Evolutionary conservation across 2,329 filamentous ascomycete species (phyloP).

Genomic region (Cercospora sp.): DNA sequence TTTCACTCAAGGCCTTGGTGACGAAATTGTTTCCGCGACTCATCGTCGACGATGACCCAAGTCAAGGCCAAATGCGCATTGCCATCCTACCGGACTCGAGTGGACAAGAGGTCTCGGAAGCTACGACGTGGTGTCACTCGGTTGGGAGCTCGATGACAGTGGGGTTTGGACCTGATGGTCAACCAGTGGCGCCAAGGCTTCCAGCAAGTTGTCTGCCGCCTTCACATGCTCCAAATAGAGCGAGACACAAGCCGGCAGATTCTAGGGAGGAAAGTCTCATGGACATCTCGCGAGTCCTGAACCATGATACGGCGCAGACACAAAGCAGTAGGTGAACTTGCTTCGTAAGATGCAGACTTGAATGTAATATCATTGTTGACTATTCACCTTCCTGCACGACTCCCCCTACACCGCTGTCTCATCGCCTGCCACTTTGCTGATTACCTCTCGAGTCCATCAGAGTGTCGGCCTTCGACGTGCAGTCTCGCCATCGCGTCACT

Average conservation of each 20-base stretch:
- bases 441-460: neutral
- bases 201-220: neutral
- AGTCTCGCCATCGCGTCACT: neutral
- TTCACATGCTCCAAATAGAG: neutral
- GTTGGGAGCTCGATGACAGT: neutral
- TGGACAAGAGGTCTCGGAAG: neutral
- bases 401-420: neutral
- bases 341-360: neutral
- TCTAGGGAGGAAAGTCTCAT: neutral
- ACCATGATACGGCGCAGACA: neutral
- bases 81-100: neutral
- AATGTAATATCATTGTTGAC: neutral
- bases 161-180: neutral
- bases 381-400: neutral
- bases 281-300: neutral
- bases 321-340: neutral
- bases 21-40: constrained; percentile 39
- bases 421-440: neutral
- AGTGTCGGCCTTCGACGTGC: too few species aligned
- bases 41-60: constrained; percentile 24
- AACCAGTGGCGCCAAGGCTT: neutral
- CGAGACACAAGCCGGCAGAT: neutral
- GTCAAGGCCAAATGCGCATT: neutral
- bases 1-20: constrained; percentile 47
- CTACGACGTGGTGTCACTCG: neutral